Base-by-base conservation (phyloP, 1,284 basidiomycete species). In the Tetrapyrgos nigripes region DNA sequence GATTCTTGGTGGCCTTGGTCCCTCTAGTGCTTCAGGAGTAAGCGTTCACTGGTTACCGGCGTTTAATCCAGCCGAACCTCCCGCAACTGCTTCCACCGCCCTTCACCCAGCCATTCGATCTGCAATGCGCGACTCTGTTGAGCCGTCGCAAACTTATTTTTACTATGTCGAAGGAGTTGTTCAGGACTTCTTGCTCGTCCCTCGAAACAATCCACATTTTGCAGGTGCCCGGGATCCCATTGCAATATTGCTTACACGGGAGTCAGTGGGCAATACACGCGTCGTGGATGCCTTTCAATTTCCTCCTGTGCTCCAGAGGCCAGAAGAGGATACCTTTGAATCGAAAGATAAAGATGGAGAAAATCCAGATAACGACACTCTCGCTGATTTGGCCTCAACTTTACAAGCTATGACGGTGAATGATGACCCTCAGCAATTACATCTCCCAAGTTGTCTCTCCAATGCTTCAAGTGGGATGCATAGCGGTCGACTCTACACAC, bases 131-230 rank as follows among this genome's bases (percentile, higher is more conserved):
- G 78, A 83, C 51, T 88, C 87, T 6, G 74, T 94, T 8, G 70
- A 78, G 2, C 83, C 87, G 1, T 78, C 76, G 2, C 82, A 86
- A 40, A 78, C 82, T 2, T 84, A 84, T 57, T 82, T 85, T 55
- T 94, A 93, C 65, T 76, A 80, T 6, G 86, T 87, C 0, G 68
- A 75, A 5, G 84, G 86, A 1, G 73, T 85, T 0, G 82, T 89
- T 4, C 89, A 96, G 66, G 94, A 97, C 68, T 95, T 92, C 69
- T 70, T 93, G 11, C 80, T 96, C 21, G 71, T 94, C 17, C 92
- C 95, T 0, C 81, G 83, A 50, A 76, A 79, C 27, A 91, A 73
- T 60, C 93, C 94, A 1, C 90, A 94, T 71, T 91, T 89, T 69
- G 76, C 80, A 44, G 84, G 88, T 10, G 75, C 81, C 10, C 88